Conservation (phyloP, 1,284 basidiomycete species). For the Stygiomarasmius scandens region DNA sequence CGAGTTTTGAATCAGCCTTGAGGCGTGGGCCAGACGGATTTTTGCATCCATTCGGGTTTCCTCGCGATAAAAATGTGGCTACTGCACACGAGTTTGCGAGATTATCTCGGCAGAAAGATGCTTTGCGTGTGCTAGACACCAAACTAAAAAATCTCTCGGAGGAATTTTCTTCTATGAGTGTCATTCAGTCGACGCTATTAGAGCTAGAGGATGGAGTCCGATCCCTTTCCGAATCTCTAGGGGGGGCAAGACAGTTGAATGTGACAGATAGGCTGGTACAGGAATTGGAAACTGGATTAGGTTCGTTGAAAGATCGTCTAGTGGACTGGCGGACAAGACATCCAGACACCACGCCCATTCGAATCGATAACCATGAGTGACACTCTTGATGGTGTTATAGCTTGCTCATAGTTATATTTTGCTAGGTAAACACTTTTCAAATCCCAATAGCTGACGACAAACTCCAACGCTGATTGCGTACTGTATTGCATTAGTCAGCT, state of each 20-base stretch:
- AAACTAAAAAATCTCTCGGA: neutral
- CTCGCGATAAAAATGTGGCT: neutral
- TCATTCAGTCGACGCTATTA: neutral
- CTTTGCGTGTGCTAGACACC: neutral
- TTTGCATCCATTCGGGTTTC: neutral
- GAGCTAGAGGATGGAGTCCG: neutral
- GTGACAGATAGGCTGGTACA: neutral
- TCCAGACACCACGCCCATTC: neutral
- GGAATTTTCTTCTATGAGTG: neutral
- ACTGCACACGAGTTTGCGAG: neutral
- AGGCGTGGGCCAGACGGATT: neutral
- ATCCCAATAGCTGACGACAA: neutral
- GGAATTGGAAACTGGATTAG: neutral
- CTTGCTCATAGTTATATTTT: neutral
- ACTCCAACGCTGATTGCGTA: neutral
- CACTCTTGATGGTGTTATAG: neutral
- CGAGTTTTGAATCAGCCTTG: neutral
- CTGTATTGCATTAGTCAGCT: neutral
- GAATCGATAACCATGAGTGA: conserved; percentile 4
- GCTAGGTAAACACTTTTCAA: neutral
- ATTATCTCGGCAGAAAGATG: neutral
- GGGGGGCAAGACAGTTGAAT: neutral
- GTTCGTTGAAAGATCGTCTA: neutral
- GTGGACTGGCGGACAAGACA: neutral
- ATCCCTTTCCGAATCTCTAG: no score